phyloP scores from a whole-genome alignment of 2,329 filamentous ascomycete species.

The Orbilia oligospora region DNA sequence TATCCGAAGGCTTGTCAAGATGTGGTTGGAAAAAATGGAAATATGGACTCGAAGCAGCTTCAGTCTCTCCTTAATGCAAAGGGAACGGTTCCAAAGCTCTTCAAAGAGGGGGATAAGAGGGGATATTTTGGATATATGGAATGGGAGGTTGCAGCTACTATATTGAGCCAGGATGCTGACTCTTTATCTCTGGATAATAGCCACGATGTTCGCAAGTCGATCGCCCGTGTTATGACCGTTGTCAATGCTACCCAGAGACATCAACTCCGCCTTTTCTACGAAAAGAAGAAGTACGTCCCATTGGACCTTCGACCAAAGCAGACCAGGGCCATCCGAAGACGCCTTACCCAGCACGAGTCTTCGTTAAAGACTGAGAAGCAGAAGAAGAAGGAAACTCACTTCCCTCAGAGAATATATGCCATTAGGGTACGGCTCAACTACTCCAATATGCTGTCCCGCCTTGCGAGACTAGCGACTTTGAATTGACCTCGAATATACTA shows the following conservation, averaged over 20 bases:
- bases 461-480: background rate
- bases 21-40: conserved; percentile 57
- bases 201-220: conserved; percentile 99
- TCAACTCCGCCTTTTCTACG: conserved; percentile 99
- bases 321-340: conserved; percentile 97
- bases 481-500: conserved; percentile 3
- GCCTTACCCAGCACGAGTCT: conserved; percentile 92
- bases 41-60: background rate
- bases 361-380: conserved; percentile 89
- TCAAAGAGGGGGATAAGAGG: conserved; percentile 31
- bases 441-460: background rate
- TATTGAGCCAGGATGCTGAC: conserved; percentile 46
- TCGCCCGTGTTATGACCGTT: conserved; percentile 97
- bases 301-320: conserved; percentile 99
- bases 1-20: conserved; percentile 2
- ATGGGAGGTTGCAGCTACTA: conserved; percentile 17
- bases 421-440: conserved; percentile 81
- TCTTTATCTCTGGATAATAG: conserved; percentile 69
- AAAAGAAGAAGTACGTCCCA: conserved; percentile 99
- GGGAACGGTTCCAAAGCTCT: conserved; percentile 16
- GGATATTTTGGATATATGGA: background rate
- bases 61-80: background rate
- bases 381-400: conserved; percentile 95
- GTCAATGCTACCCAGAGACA: conserved; percentile 99
- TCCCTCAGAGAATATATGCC: conserved; percentile 98